Percentiles rank a stretch among this genome's conserved stretches.
Conservation (phyloP, 2,329 filamentous ascomycete genomes). For the Hymenoscyphus salicellus region DNA sequence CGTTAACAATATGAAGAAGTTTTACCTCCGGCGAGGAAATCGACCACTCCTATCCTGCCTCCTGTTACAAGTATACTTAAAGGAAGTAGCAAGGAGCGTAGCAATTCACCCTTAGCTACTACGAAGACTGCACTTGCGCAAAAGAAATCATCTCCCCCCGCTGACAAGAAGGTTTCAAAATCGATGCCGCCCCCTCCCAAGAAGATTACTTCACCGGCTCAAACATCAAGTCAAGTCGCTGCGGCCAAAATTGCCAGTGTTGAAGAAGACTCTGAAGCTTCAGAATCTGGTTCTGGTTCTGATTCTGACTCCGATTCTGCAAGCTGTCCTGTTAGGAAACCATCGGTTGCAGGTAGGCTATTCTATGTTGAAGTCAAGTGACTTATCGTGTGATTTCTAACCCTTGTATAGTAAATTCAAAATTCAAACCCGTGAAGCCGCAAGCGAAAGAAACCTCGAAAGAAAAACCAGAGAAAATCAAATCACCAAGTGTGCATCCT, state of each 20-base stretch:
- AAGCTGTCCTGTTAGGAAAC: neutral
- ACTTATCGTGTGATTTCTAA: neutral
- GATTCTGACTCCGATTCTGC: conserved; percentile 4
- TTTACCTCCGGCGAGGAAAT: conserved; percentile 4
- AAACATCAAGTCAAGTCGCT: neutral
- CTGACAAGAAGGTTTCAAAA: neutral
- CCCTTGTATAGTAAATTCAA: neutral
- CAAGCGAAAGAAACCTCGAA: neutral
- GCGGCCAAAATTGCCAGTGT: neutral
- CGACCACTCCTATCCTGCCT: conserved; percentile 14
- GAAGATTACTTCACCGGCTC: neutral
- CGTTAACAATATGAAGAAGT: neutral
- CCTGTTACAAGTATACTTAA: conserved; percentile 5
- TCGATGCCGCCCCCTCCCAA: conserved; percentile 1
- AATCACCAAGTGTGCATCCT: neutral
- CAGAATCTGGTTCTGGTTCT: conserved; percentile 7
- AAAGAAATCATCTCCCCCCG: neutral
- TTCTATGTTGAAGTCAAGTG: neutral
- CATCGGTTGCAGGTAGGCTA: neutral
- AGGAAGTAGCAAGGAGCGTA: neutral
- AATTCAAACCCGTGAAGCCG: neutral
- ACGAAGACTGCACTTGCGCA: neutral
- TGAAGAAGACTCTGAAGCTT: neutral
- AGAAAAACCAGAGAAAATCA: neutral
- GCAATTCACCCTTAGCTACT: neutral